phyloP scores from a whole-genome alignment of 2,329 filamentous ascomycete species.

The Epichloe aotearoae region DNA sequence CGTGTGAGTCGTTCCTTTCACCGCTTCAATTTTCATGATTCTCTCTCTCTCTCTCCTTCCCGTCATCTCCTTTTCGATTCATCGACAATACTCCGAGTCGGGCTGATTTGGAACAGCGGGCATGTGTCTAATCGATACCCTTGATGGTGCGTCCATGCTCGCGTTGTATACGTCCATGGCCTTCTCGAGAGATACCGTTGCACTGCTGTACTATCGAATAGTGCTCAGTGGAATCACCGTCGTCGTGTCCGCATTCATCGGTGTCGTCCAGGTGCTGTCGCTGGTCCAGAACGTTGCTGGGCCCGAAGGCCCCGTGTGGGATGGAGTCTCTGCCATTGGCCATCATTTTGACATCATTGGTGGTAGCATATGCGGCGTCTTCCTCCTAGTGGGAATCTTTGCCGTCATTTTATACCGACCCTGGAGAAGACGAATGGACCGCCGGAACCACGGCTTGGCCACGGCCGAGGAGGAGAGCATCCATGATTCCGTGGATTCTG shows the following conservation, averaged over 20 bases:
- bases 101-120: constrained; percentile 40
- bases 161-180: constrained; percentile 73
- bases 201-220: constrained; percentile 87
- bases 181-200: constrained; percentile 69
- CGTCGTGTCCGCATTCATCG: constrained; percentile 72
- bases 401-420: constrained; percentile 66
- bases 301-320: constrained; percentile 72
- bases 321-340: constrained; percentile 62
- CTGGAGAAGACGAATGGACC: constrained; percentile 48
- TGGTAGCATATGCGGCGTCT: constrained; percentile 73
- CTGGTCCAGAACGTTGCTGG: constrained; percentile 64
- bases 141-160: constrained; percentile 91
- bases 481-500: neutral
- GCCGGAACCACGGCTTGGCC: constrained; percentile 8
- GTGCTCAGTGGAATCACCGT: constrained; percentile 77
- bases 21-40: neutral
- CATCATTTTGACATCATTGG: constrained; percentile 81
- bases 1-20: constrained; percentile 35
- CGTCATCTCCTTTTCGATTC: neutral
- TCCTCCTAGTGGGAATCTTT: constrained; percentile 61
- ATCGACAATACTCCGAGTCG: neutral
- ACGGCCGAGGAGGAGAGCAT: neutral
- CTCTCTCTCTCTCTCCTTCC: too few relatives aligned
- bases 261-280: constrained; percentile 69
- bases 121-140: constrained; percentile 91